Evolutionary conservation across 306 rosid genomes (phyloP).

Genomic region (Cucurbita maxima): DNA sequence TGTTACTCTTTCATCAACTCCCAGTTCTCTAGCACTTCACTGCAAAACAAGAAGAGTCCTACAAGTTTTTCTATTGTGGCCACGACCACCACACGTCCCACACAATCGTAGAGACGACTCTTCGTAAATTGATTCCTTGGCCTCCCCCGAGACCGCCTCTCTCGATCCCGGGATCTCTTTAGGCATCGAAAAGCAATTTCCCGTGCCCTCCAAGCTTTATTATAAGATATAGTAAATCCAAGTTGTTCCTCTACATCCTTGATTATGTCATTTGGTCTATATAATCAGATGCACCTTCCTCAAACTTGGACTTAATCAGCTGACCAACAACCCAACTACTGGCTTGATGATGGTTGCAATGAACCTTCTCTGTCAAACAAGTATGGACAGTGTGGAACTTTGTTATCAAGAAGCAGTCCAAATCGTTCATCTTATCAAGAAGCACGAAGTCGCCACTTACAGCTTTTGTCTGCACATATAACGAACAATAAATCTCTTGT

Average conservation of each 20-base stretch:
- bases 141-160: constrained; percentile 3
- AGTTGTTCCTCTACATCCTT: constrained; percentile 8
- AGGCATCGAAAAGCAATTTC: constrained; percentile 8
- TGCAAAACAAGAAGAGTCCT: not conserved
- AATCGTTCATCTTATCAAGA: not conserved
- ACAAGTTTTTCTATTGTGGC: constrained; percentile 11
- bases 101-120: not conserved
- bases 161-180: not conserved
- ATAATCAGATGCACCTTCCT: constrained; percentile 1
- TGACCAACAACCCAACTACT: constrained; percentile 18
- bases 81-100: constrained; percentile 7
- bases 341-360: constrained; percentile 15
- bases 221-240: constrained; percentile 12
- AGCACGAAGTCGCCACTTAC: constrained; percentile 14
- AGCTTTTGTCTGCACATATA: constrained; percentile 8
- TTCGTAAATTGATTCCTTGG: not conserved
- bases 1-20: not conserved
- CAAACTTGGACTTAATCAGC: constrained; percentile 8
- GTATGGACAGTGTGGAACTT: constrained; percentile 7
- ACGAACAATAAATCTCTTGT: constrained; percentile 2
- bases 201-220: constrained; percentile 14
- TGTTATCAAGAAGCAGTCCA: constrained; percentile 4
- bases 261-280: constrained; percentile 17
- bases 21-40: not conserved
- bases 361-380: constrained; percentile 2